A percentile compares a stretch with the other conserved stretches of the same genome.
phyloP scores from a whole-genome alignment of 2,329 filamentous ascomycete species.

The Lasiodiplodia citricola region DNA sequence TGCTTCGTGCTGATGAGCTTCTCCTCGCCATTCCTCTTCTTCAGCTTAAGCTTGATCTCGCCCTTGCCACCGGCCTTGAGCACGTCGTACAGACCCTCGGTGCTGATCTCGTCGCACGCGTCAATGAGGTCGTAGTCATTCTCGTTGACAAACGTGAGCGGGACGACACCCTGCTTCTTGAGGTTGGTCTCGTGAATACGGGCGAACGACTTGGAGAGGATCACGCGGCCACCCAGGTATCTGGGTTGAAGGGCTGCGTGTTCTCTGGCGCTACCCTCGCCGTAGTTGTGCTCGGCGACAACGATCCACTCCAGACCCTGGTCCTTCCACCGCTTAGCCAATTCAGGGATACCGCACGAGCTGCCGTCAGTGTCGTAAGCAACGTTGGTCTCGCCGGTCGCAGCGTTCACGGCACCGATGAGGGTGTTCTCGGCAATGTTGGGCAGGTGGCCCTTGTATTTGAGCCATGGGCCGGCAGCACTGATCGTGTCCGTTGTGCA shows the following conservation, averaged over 20 bases:
- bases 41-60: conserved; percentile 68
- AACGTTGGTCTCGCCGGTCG: conserved; percentile 88
- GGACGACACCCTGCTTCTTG: conserved; percentile 97
- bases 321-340: conserved; percentile 82
- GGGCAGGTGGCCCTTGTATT: conserved; percentile 98
- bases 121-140: conserved; percentile 83
- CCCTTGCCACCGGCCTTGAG: conserved; percentile 78
- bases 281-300: conserved; percentile 97
- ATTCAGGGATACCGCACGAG: conserved; percentile 79
- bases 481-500: conserved; percentile 99
- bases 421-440: conserved; percentile 98
- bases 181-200: conserved; percentile 95
- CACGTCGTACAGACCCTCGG: conserved; percentile 83
- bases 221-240: conserved; percentile 85
- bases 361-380: conserved; percentile 86
- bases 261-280: conserved; percentile 86
- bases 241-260: conserved; percentile 89
- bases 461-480: conserved; percentile 94
- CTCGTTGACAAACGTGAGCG: conserved; percentile 87
- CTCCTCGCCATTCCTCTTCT: conserved; percentile 63
- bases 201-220: conserved; percentile 85
- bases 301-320: conserved; percentile 83
- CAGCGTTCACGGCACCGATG: conserved; percentile 91
- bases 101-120: conserved; percentile 82
- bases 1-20: conserved; percentile 80